These are phyloP conservation scores for Grifola frondosa DNA, from an alignment of 1,284 basidiomycete genomes.

Conservation along the genomic window DNA sequence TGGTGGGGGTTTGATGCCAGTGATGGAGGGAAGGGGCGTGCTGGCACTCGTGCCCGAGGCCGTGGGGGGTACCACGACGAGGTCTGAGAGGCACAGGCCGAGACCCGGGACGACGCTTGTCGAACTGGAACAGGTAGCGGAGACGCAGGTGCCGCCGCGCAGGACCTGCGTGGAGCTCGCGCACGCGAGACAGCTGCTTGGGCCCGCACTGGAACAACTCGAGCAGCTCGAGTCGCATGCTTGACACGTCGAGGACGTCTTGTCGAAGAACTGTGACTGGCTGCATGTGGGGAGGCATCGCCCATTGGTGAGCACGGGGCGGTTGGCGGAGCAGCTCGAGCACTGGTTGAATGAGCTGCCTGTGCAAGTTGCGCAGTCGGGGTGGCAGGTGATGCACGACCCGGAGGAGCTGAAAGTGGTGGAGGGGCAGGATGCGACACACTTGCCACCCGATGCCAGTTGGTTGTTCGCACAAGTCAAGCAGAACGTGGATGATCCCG, in stretches of 20 bases:
- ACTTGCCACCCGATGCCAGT: slow-evolving; percentile 68
- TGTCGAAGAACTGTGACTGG: slow-evolving; percentile 70
- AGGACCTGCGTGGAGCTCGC: slow-evolving; percentile 60
- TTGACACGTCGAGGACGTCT: slow-evolving; percentile 58
- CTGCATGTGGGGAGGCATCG: slow-evolving; percentile 76
- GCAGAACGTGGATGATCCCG: slow-evolving; percentile 65
- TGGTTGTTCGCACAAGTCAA: slow-evolving; percentile 64
- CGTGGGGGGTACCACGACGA: slow-evolving; percentile 56
- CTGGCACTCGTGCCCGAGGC: slow-evolving; percentile 44
- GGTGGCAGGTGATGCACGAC: slow-evolving; percentile 71
- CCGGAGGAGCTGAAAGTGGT: slow-evolving; percentile 65
- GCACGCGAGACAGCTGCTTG: slow-evolving; percentile 72
- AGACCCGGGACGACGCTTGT: slow-evolving; percentile 61
- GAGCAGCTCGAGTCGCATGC: slow-evolving; percentile 72
- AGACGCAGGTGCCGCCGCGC: slow-evolving; percentile 59
- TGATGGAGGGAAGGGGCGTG: slow-evolving; percentile 53
- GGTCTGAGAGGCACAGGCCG: slow-evolving; percentile 73
- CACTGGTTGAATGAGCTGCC: slow-evolving; percentile 75
- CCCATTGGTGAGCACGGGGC: slow-evolving; percentile 70
- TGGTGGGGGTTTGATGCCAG: slow-evolving; percentile 51
- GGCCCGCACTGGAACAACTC: slow-evolving; percentile 67
- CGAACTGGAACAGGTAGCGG: slow-evolving; percentile 55
- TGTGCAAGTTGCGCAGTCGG: slow-evolving; percentile 78
- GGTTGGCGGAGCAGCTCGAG: slow-evolving; percentile 60
- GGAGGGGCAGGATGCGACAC: slow-evolving; percentile 70